Conservation (phyloP, 805 yeast species). For the Starmerella kuoi region DNA sequence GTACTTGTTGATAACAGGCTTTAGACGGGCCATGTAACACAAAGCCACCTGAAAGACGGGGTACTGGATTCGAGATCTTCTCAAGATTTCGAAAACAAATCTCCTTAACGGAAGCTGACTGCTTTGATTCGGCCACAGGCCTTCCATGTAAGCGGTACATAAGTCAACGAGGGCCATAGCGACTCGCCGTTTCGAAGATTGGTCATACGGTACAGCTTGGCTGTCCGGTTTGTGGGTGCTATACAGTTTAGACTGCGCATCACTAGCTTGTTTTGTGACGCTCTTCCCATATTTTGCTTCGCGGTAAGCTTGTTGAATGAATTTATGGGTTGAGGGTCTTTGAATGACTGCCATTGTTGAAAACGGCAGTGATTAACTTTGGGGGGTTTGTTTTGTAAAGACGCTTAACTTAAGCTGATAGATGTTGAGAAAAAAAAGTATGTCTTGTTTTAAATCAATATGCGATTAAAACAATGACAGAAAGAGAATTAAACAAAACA, state of each 20-base stretch:
- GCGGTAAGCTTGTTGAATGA: conserved; percentile 2
- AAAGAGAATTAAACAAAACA: too few species aligned
- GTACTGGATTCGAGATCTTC: conserved; percentile 45
- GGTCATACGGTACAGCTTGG: conserved; percentile 10
- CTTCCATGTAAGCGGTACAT: conserved; percentile 14
- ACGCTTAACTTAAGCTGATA: too few species aligned
- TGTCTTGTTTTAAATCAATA: too few species aligned
- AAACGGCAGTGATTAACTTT: too few species aligned
- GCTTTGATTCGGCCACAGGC: conserved; percentile 17
- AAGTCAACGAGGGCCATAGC: conserved; percentile 18
- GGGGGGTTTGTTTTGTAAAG: too few species aligned
- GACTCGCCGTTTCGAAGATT: conserved; percentile 12
- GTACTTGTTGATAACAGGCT: conserved; percentile 21
- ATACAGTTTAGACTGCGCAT: neutral
- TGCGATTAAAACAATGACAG: too few species aligned
- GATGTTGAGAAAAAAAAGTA: too few species aligned
- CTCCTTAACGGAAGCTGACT: conserved; percentile 26
- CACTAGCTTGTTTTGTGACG: neutral
- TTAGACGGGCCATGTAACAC: conserved; percentile 46
- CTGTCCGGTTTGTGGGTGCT: neutral
- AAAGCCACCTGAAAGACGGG: conserved; percentile 55
- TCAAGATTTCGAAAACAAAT: conserved; percentile 32
- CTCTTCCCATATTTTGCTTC: neutral
- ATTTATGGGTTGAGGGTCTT: neutral
- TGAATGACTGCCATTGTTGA: conserved; percentile 11